These are phyloP conservation scores for Euphorbia peplus DNA, from an alignment of 345 rosid genomes.

Conservation along the genomic window DNA sequence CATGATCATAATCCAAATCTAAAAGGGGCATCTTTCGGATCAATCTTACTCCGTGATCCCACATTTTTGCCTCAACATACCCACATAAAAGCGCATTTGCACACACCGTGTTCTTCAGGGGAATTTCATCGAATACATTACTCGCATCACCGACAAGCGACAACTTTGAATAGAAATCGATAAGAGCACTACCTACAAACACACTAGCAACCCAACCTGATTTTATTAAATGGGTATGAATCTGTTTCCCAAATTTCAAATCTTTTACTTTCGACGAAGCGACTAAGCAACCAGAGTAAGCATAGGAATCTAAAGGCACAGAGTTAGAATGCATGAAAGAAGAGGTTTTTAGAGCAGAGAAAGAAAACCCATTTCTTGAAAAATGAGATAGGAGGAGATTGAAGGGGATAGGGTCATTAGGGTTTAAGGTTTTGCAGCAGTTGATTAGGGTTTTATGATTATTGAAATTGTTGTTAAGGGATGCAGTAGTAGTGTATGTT, in stretches of 20 bases:
- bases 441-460: constrained; percentile 25
- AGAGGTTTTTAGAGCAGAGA: constrained; percentile 33
- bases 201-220: constrained; percentile 47
- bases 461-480: constrained; percentile 20
- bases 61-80: constrained; percentile 36
- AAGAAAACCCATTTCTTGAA: constrained; percentile 36
- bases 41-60: constrained; percentile 39
- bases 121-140: constrained; percentile 53
- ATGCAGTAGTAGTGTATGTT: constrained; percentile 25
- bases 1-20: constrained; percentile 41
- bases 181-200: constrained; percentile 50
- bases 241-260: constrained; percentile 37
- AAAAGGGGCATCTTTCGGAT: constrained; percentile 42
- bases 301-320: constrained; percentile 42
- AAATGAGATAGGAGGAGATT: constrained; percentile 42
- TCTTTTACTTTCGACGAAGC: constrained; percentile 34
- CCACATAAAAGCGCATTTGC: constrained; percentile 52
- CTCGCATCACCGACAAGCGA: constrained; percentile 30
- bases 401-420: constrained; percentile 36
- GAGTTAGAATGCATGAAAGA: constrained; percentile 45
- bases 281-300: constrained; percentile 40
- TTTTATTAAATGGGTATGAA: constrained; percentile 39
- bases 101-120: constrained; percentile 47
- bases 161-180: constrained; percentile 40
- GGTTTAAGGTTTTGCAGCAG: constrained; percentile 33